phyloP scores from a whole-genome alignment of 371 early-diverging fungal species.

The Rhizopus arrhizus region DNA sequence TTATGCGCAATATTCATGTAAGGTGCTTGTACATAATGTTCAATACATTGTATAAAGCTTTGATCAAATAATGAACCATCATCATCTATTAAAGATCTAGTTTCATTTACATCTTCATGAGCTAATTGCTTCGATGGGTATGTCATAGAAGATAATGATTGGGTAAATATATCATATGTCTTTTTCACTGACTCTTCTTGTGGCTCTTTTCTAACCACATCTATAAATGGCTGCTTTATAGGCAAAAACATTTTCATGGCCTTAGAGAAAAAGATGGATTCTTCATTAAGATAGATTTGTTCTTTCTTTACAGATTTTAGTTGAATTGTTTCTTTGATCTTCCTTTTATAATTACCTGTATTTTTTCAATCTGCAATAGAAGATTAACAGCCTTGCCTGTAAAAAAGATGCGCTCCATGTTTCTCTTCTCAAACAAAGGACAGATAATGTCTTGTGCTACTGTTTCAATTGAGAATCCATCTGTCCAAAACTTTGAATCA shows the following conservation, averaged over 20 bases:
- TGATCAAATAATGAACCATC: constrained; percentile 26
- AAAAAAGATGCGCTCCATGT: constrained; percentile 32
- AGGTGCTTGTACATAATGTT: constrained; percentile 23
- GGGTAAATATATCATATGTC: constrained; percentile 11
- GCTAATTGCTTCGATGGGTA: neutral
- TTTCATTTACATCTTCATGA: neutral
- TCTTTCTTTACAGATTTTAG: neutral
- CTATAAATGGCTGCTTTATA: constrained; percentile 10
- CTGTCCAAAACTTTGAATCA: constrained; percentile 27
- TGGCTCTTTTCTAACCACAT: neutral
- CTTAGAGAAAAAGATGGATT: neutral
- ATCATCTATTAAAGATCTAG: neutral
- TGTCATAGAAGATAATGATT: constrained; percentile 5
- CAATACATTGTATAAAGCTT: constrained; percentile 12
- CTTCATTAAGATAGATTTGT: neutral
- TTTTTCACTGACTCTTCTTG: neutral
- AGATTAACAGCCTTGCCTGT: constrained; percentile 39
- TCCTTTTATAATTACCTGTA: constrained; percentile 1
- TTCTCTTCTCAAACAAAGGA: constrained; percentile 33
- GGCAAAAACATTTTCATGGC: neutral
- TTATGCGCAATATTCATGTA: constrained; percentile 23
- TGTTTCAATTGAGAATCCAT: constrained; percentile 20
- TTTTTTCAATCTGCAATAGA: constrained; percentile 20
- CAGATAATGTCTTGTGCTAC: constrained; percentile 11
- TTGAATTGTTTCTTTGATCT: neutral